These are phyloP conservation scores for Ceratopteris richardii DNA, from an alignment of 75 land plant genomes.

Conservation along the genomic window DNA sequence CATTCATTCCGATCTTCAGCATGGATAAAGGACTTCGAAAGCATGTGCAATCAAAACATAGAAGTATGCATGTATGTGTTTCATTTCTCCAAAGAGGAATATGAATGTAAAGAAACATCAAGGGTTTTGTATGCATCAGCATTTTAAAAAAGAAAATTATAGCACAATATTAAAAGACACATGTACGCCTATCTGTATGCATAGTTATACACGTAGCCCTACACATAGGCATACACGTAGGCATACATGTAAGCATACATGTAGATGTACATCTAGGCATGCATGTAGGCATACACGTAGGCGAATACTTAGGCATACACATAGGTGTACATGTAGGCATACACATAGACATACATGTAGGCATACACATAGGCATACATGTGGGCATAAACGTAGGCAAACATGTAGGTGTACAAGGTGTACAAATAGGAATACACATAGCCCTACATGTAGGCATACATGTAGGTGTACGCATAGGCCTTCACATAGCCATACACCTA, in stretches of 20 bases:
- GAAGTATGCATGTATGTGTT: too few species aligned
- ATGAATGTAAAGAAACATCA: too few species aligned
- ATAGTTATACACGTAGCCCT: background rate
- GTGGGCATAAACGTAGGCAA: background rate
- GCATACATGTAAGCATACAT: background rate
- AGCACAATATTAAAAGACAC: too few species aligned
- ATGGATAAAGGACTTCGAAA: too few species aligned
- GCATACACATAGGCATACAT: background rate
- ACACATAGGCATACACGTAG: background rate
- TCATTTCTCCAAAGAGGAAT: too few species aligned
- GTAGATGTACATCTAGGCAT: background rate
- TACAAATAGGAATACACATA: background rate
- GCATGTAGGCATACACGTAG: background rate
- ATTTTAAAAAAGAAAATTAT: too few species aligned
- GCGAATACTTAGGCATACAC: background rate
- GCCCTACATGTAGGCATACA: background rate
- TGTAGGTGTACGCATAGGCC: background rate
- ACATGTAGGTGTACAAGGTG: background rate
- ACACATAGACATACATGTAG: background rate
- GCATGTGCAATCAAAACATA: too few species aligned
- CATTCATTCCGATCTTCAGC: too few species aligned
- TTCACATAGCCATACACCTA: background rate
- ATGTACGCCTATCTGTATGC: background rate
- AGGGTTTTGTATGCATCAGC: too few species aligned
- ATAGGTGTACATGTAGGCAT: background rate